Conservation (phyloP, 306 rosid genomes). For the Ammopiptanthus mongolicus region DNA sequence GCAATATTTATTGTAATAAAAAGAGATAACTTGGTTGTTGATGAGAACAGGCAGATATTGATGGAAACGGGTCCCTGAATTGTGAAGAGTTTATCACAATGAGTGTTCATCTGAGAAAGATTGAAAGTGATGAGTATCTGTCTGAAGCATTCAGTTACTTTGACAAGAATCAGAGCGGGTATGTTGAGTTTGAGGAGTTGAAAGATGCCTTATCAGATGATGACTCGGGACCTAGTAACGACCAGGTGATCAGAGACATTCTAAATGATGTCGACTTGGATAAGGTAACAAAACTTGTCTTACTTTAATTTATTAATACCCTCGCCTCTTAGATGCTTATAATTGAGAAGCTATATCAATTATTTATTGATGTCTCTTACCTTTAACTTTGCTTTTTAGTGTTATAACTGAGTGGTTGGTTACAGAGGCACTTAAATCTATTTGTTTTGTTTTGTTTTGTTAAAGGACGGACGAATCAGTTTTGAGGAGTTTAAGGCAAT, state of each 20-base stretch:
- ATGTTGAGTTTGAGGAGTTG: slow-evolving; percentile 85
- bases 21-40: background rate
- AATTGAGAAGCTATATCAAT: too few relatives aligned
- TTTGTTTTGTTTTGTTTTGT: background rate
- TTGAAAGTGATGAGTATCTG: slow-evolving; percentile 68
- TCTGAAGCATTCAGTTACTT: slow-evolving; percentile 70
- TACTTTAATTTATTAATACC: background rate
- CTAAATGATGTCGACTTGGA: slow-evolving; percentile 81
- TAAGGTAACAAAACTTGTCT: slow-evolving; percentile 46
- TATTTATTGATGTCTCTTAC: too few relatives aligned
- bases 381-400: too few relatives aligned
- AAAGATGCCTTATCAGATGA: slow-evolving; percentile 66
- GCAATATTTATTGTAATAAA: background rate
- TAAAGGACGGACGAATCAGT: slow-evolving; percentile 81
- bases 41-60: slow-evolving; percentile 70
- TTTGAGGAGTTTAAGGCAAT: slow-evolving; percentile 80
- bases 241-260: slow-evolving; percentile 68
- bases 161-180: slow-evolving; percentile 74
- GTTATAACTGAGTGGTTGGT: too few relatives aligned
- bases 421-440: too few relatives aligned
- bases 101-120: slow-evolving; percentile 64
- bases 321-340: too few relatives aligned
- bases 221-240: slow-evolving; percentile 27
- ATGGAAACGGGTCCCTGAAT: slow-evolving; percentile 74
- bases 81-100: slow-evolving; percentile 81